phyloP scores from a whole-genome alignment of 2,329 filamentous ascomycete genomes.

The Curvularia sp. region DNA sequence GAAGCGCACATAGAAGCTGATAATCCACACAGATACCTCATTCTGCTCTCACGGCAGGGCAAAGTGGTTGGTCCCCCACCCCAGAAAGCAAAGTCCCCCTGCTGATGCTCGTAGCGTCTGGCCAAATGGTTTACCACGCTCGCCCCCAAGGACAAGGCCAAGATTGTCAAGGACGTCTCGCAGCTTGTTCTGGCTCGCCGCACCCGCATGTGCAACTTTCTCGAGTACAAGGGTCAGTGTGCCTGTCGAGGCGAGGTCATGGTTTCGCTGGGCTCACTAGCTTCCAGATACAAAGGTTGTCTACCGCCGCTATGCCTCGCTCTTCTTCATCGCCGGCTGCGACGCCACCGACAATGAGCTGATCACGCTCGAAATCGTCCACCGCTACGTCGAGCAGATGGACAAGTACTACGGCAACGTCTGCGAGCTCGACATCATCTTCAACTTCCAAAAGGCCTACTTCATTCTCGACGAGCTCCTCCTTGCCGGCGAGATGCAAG shows the following conservation, averaged over 20 bases:
- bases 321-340: constrained; percentile 99
- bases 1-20: background rate
- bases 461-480: constrained; percentile 98
- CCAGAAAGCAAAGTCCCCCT: constrained; percentile 33
- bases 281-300: constrained; percentile 92
- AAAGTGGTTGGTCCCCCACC: constrained; percentile 81
- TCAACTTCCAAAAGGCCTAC: constrained; percentile 99
- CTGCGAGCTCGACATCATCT: constrained; percentile 99
- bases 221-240: constrained; percentile 91
- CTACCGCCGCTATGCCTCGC: constrained; percentile 96
- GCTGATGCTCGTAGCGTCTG: constrained; percentile 72
- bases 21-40: constrained; percentile 76
- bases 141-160: constrained; percentile 97
- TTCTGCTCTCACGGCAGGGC: constrained; percentile 95
- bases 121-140: constrained; percentile 99
- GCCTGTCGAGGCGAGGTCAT: constrained; percentile 19
- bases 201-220: constrained; percentile 99
- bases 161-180: constrained; percentile 99
- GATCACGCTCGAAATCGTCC: constrained; percentile 97
- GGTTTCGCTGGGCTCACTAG: constrained; percentile 36
- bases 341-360: constrained; percentile 97
- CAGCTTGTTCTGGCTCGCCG: constrained; percentile 94
- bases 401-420: constrained; percentile 99
- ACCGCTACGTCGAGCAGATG: constrained; percentile 99
- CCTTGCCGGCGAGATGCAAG: constrained; percentile 94